Base-by-base conservation (phyloP, 1,284 basidiomycete species). In the Cutaneotrichosporon arboriforme region DNA sequence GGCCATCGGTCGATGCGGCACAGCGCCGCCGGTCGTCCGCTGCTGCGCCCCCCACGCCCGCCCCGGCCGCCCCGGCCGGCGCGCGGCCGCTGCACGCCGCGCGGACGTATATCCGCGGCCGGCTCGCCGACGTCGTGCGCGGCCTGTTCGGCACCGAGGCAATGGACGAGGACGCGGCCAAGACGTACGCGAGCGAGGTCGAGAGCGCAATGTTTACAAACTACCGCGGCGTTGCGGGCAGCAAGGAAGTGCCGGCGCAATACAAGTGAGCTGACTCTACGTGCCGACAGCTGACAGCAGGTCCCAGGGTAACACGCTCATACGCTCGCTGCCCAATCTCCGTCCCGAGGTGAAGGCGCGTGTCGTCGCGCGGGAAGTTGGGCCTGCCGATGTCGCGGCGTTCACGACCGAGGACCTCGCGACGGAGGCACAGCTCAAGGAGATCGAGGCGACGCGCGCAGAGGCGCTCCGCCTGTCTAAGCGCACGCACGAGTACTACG, bases 181-280 rank as follows among this genome's bases (percentile, higher is more conserved):
- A 55, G 13, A 33, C 33, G 26, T 70, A 64, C 45, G 64, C 57
- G 1, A 40, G 26, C 4, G 62, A 67, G 17, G 51, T 71, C 1
- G 72, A 74, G 55, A 51, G 52, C 2, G 58, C 55, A 2, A 46
- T 74, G 36, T 74, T 63, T 46, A 43, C 49, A 8, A 48, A 54
- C 13, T 66, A 70, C 58, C 69, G 68, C 47, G 72, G 72, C 38
- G 49, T 55, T 0, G 48, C 62, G 13, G 61, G 55, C 34, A 68
- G 66, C 13, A 74, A 74, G 51, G 67, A 66, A 18, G 55, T 55
- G 15, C 65, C 66, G 5, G 70, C 66, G 4, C 59, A 46, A 22
- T 74, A 74, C 59, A 74, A 74, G 68, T 71, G 61, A 63, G 70
- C 62, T 12, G 2, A 10, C n/a, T n/a, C n/a, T n/a, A n/a, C n/a